A percentile compares a stretch with the other conserved stretches of the same genome.
Evolutionary conservation across 2,329 filamentous ascomycete species (phyloP).

Genomic region (Coniochaeta hoffmannii): DNA sequence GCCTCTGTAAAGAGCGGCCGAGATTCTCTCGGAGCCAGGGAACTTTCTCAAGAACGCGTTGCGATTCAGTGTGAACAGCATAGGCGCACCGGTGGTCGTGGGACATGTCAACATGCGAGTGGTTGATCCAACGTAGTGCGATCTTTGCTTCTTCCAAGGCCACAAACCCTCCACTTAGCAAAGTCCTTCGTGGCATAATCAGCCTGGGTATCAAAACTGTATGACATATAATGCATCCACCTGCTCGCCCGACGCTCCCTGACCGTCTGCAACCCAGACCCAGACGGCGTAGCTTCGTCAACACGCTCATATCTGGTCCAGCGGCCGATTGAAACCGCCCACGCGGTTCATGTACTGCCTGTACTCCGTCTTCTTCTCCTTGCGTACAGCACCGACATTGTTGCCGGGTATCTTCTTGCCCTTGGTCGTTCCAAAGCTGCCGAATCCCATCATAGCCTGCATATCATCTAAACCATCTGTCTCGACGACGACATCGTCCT

Average conservation of each 20-base stretch:
- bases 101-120: too few relatives aligned
- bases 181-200: not conserved
- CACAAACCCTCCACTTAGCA: too few relatives aligned
- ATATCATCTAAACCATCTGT: conserved; percentile 68
- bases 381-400: conserved; percentile 71
- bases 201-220: conserved; percentile 1
- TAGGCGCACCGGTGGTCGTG: too few relatives aligned
- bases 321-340: conserved; percentile 73
- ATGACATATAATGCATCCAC: not conserved
- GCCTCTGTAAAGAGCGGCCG: too few relatives aligned
- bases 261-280: not conserved
- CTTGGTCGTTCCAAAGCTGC: conserved; percentile 78
- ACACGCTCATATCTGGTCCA: conserved; percentile 31
- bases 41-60: too few relatives aligned
- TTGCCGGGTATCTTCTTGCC: conserved; percentile 85
- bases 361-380: conserved; percentile 92
- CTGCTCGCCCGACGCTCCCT: not conserved
- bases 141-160: too few relatives aligned
- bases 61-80: too few relatives aligned
- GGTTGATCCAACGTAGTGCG: too few relatives aligned
- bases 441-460: conserved; percentile 85
- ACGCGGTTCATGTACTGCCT: conserved; percentile 93
- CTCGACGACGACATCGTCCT: conserved; percentile 43
- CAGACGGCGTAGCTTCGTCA: too few relatives aligned
- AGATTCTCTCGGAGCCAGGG: too few relatives aligned